Evolutionary conservation across 805 yeast genomes (phyloP), one percentile per base, ranked within the genome.

Genomic region (Metschnikowia lunata): DNA sequence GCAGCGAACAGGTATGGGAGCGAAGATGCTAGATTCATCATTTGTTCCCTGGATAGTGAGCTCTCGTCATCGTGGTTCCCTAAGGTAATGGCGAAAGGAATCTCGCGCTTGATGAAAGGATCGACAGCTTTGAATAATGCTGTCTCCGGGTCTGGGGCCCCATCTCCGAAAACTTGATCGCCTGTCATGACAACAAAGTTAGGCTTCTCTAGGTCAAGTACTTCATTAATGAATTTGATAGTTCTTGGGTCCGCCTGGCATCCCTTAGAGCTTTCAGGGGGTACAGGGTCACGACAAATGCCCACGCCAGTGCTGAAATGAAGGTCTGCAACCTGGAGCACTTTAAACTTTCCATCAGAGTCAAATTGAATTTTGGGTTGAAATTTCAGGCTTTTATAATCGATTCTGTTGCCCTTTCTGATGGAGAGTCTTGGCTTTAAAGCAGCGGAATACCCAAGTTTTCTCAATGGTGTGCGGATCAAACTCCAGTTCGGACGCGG

Each of bases 61-160:
- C 96, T 91, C 64, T 90, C 95, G 57, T 85, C 93, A 61, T 93
- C 99, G 61, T 93, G 99, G 61, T 93, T 93, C 0, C 99, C 99
- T 70, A 91, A 74, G 8, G 83, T 80, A 51, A 85, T 73, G 0
- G 97, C 91, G 71, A 78, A 93, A 4, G 98, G 97, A 8, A 90
- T 84, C 39, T 74, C 63, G 37, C 86, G 67, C 12, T 67, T 56
- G 23, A 90, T 75, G 26, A 88, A 78, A 0, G 96, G 95, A 9
- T 74, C 69, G 8, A 85, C 71, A 0, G 83, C 88, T 59, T 93
- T 91, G 47, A 84, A 72, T n/a, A 88, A 55, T 0, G 97, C 80
- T 0, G 96, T 82, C 52, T 83, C 83, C 0, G 97, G 75, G 59
- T 91, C 98, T 8, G 87, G 88, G 0, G 87, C 74, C 36, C 70